These are phyloP conservation scores for Aspergillus neoniger DNA, from an alignment of 2,329 filamentous ascomycete genomes.

Conservation along the genomic window DNA sequence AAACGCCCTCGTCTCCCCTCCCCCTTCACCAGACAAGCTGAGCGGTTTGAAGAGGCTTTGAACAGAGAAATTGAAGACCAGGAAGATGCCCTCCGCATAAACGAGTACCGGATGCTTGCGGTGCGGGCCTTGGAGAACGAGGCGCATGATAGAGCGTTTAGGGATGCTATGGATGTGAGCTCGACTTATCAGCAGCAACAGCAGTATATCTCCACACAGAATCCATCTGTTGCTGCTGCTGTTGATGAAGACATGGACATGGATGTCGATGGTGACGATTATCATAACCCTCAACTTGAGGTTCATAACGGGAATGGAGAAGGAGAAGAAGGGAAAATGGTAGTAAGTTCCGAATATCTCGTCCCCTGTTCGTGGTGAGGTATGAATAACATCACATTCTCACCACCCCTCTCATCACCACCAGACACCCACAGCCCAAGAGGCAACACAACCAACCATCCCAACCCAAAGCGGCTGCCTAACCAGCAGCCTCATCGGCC, in stretches of 20 bases:
- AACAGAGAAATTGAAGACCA: neutral
- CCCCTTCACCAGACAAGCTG: neutral
- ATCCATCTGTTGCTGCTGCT: too few relatives aligned
- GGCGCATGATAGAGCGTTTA: neutral
- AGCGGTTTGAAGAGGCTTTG: neutral
- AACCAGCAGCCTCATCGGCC: neutral
- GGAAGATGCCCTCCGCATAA: neutral
- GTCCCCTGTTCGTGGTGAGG: neutral
- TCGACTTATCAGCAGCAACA: neutral
- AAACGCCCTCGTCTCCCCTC: neutral
- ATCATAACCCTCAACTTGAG: neutral
- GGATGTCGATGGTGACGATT: neutral
- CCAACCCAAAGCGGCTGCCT: neutral
- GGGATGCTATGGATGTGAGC: neutral
- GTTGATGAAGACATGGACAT: neutral
- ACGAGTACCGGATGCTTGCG: neutral
- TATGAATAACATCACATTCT: too few relatives aligned
- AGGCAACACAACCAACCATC: neutral
- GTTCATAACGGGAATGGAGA: neutral
- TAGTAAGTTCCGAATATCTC: neutral
- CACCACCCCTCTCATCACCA: too few relatives aligned
- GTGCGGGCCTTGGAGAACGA: neutral
- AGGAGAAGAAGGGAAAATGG: neutral
- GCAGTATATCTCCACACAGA: neutral
- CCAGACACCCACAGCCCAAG: neutral